Conservation (phyloP, 1,284 basidiomycete species). For the Boletus albobrunnescens region DNA sequence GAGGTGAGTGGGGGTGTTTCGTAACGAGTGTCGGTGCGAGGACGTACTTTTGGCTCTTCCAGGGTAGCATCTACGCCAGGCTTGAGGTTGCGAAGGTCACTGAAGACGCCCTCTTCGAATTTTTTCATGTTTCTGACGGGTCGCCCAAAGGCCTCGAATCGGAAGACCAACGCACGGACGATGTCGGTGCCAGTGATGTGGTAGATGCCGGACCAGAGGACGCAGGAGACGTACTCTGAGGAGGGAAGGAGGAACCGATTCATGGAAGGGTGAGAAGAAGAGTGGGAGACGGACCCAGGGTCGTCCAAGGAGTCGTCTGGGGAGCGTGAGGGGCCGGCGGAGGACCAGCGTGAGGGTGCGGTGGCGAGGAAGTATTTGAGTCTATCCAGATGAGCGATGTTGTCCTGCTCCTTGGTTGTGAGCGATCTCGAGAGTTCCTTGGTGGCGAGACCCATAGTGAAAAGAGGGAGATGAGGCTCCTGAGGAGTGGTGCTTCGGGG, state of each 20-base stretch:
- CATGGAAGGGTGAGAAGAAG: constrained; percentile 62
- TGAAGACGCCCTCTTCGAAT: constrained; percentile 91
- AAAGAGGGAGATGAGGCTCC: constrained; percentile 6
- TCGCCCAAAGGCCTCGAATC: constrained; percentile 84
- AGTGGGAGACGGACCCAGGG: constrained; percentile 20
- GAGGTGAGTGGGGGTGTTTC: constrained; percentile 2
- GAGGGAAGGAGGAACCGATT: constrained; percentile 81
- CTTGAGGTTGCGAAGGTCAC: constrained; percentile 86
- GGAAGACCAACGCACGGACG: constrained; percentile 83
- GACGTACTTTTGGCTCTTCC: constrained; percentile 84
- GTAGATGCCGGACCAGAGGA: constrained; percentile 84
- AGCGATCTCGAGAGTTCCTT: constrained; percentile 44
- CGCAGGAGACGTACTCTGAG: constrained; percentile 84
- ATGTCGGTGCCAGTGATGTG: constrained; percentile 91
- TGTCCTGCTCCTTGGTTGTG: constrained; percentile 59
- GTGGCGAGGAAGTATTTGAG: constrained; percentile 88
- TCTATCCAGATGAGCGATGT: constrained; percentile 66
- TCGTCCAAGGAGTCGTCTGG: constrained; percentile 18
- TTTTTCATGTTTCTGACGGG: constrained; percentile 84
- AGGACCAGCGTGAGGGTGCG: constrained; percentile 66
- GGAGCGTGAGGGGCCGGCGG: constrained; percentile 27
- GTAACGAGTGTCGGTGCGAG: not conserved
- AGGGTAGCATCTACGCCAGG: constrained; percentile 85
- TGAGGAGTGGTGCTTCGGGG: constrained; percentile 14
- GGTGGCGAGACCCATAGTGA: constrained; percentile 27